These are phyloP conservation scores for Russula ochroleuca DNA, from an alignment of 768 basidiomycete species.

Conservation along the genomic window DNA sequence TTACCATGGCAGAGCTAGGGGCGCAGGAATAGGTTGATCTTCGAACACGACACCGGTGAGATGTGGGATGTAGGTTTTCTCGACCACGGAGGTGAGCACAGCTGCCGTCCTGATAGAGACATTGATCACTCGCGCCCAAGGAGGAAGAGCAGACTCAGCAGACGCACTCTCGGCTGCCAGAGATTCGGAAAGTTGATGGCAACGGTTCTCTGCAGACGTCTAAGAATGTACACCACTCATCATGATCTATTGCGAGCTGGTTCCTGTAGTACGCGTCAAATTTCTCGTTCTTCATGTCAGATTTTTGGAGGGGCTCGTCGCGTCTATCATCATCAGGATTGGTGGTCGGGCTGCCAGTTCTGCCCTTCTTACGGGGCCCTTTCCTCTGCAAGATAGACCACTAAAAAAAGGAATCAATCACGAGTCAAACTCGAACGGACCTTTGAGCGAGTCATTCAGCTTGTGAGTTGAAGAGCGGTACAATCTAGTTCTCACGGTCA, in stretches of 20 bases:
- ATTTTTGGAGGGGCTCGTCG: conserved; percentile 51
- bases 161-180: conserved; percentile 79
- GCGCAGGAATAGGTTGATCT: conserved; percentile 69
- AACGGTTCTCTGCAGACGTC: conserved; percentile 62
- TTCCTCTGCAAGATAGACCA: neutral
- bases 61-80: conserved; percentile 70
- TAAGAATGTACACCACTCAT: conserved; percentile 77
- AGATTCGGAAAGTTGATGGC: conserved; percentile 92
- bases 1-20: conserved; percentile 82
- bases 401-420: neutral
- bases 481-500: conserved; percentile 6
- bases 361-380: neutral
- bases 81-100: conserved; percentile 76
- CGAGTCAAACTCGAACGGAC: neutral
- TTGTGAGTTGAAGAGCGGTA: neutral
- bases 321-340: conserved; percentile 37
- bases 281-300: conserved; percentile 67
- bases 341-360: neutral
- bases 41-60: conserved; percentile 73
- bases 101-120: conserved; percentile 51
- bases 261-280: conserved; percentile 66
- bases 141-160: conserved; percentile 25
- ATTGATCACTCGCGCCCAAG: conserved; percentile 25
- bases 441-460: conserved; percentile 19
- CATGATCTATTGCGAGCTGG: conserved; percentile 65